phyloP scores from a whole-genome alignment of 1,139 yeast genomes.

The Wickerhamomyces sp. region DNA sequence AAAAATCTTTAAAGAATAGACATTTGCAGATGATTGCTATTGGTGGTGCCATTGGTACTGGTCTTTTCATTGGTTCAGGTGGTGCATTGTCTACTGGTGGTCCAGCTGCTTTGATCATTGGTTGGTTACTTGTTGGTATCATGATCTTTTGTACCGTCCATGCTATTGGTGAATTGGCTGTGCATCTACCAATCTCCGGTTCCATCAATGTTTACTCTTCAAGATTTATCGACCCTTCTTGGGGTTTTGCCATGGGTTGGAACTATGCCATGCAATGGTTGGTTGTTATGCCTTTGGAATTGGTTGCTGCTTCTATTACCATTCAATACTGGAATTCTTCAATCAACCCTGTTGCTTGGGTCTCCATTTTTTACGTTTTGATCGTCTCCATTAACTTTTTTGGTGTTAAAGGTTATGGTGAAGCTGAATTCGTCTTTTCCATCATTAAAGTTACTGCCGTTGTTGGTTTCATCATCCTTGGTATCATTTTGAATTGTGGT shows the following conservation, averaged over 20 bases:
- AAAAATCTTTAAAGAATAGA: conserved; percentile 16
- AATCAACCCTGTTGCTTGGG: conserved; percentile 21
- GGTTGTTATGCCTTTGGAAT: conserved; percentile 18
- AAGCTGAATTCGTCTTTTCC: conserved; percentile 26
- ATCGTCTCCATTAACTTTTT: conserved; percentile 19
- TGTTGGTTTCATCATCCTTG: conserved; percentile 19
- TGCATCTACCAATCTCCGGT: conserved; percentile 20
- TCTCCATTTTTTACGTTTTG: conserved; percentile 18
- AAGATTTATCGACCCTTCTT: conserved; percentile 20
- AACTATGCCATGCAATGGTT: conserved; percentile 22
- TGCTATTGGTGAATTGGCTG: conserved; percentile 15
- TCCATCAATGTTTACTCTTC: conserved; percentile 21
- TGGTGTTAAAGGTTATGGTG: conserved; percentile 51
- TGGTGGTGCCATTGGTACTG: conserved; percentile 66
- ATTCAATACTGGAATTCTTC: conserved; percentile 18
- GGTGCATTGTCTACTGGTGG: conserved; percentile 17
- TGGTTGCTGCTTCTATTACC: conserved; percentile 22
- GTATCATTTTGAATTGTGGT: conserved; percentile 20
- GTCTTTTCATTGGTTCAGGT: conserved; percentile 20
- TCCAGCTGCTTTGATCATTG: conserved; percentile 18
- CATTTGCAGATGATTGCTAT: conserved; percentile 69
- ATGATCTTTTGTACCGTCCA: conserved; percentile 17
- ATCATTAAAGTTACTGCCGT: conserved; percentile 18
- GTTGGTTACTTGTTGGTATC: conserved; percentile 15
- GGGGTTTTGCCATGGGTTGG: conserved; percentile 23